Evolutionary conservation across 2,329 filamentous ascomycete genomes (phyloP).

Genomic region (Bretziella fagacearum): DNA sequence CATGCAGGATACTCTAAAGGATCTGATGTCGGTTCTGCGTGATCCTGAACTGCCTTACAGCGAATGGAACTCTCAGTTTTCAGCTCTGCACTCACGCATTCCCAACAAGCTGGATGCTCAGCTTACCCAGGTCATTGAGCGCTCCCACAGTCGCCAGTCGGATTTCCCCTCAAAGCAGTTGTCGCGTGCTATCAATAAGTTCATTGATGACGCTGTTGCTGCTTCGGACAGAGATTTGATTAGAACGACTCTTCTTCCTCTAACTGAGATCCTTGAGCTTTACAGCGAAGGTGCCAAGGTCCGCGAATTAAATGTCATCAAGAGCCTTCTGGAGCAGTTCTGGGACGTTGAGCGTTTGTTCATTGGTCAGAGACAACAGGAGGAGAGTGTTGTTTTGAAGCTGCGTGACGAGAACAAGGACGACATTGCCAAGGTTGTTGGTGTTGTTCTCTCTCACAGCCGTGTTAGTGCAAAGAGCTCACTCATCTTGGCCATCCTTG

Average conservation of each 20-base stretch:
- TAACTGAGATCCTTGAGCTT: conserved; percentile 59
- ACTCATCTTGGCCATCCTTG: conserved; percentile 74
- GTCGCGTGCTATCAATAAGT: conserved; percentile 67
- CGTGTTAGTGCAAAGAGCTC: conserved; percentile 88
- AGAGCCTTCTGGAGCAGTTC: conserved; percentile 64
- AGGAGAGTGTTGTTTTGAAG: conserved; percentile 84
- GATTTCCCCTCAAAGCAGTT: conserved; percentile 91
- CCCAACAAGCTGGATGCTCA: conserved; percentile 76
- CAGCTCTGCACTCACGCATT: conserved; percentile 93
- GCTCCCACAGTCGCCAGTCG: conserved; percentile 54
- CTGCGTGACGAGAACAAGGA: conserved; percentile 96
- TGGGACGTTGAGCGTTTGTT: conserved; percentile 74
- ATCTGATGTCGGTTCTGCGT: conserved; percentile 77
- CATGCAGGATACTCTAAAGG: conserved; percentile 73
- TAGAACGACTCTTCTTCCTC: conserved; percentile 53
- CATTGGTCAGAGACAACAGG: conserved; percentile 64
- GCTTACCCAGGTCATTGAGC: conserved; percentile 73
- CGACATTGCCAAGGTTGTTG: conserved; percentile 66
- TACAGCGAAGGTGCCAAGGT: conserved; percentile 81
- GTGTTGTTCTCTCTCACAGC: conserved; percentile 85
- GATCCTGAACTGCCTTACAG: conserved; percentile 85
- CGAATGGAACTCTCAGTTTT: conserved; percentile 91
- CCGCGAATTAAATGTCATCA: conserved; percentile 74
- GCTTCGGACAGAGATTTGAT: conserved; percentile 57
- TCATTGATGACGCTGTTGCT: conserved; percentile 71